phyloP scores from a whole-genome alignment of 495 filamentous ascomycete genomes.

The Cetradonia linearis region DNA sequence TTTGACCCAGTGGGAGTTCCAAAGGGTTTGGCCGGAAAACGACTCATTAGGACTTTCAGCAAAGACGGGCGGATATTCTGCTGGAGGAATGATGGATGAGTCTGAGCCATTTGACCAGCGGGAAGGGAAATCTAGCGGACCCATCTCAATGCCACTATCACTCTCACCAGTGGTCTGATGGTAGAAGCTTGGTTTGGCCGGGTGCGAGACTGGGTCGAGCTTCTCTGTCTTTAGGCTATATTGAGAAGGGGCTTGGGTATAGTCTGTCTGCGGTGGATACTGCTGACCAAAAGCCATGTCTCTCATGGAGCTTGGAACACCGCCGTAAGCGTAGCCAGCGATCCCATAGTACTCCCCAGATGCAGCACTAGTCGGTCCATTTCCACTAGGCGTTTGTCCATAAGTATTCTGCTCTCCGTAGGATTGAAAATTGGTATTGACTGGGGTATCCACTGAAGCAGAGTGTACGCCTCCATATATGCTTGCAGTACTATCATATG shows the following conservation, averaged over 20 bases:
- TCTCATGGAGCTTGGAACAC: not conserved
- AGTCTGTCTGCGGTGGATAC: not conserved
- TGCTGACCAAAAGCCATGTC: constrained; percentile 5
- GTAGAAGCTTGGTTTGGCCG: constrained; percentile 5
- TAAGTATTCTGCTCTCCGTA: constrained; percentile 10
- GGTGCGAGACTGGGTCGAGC: not conserved
- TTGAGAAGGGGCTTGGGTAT: constrained; percentile 1
- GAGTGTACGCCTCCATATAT: constrained; percentile 12
- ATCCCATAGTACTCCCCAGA: constrained; percentile 12
- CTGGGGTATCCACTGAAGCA: constrained; percentile 10
- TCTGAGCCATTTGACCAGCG: constrained; percentile 28
- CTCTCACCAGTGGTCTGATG: constrained; percentile 5
- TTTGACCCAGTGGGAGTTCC: not conserved
- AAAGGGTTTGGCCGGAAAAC: not conserved
- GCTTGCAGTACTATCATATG: constrained; percentile 10
- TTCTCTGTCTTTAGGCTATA: not conserved
- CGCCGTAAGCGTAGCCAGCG: constrained; percentile 7
- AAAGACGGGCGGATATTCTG: not conserved
- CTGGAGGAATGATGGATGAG: constrained; percentile 6
- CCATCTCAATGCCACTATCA: constrained; percentile 17
- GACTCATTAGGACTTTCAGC: not conserved
- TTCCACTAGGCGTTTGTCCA: constrained; percentile 7
- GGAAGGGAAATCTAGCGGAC: constrained; percentile 6
- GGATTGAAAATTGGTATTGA: constrained; percentile 20
- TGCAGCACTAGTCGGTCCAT: not conserved